phyloP scores from a whole-genome alignment of 208 protist genomes.

The Crithidia brevicula region DNA sequence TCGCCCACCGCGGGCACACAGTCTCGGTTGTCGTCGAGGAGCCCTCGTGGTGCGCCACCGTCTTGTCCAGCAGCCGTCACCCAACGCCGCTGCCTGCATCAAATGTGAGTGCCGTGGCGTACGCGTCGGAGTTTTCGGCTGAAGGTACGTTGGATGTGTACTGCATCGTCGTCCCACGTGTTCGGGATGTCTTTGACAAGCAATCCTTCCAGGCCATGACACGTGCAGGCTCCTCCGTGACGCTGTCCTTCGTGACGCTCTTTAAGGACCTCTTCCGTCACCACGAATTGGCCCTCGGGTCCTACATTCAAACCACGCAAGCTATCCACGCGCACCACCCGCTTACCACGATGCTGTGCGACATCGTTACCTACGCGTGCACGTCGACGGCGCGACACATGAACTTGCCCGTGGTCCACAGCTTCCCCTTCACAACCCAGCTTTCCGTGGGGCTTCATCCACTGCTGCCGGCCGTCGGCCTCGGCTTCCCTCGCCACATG shows the following conservation, averaged over 20 bases:
- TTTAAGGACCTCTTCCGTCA: constrained; percentile 39
- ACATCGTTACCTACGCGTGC: constrained; percentile 48
- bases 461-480: constrained; percentile 45
- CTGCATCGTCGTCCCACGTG: constrained; percentile 35
- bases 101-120: not conserved
- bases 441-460: constrained; percentile 41
- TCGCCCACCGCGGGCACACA: constrained; percentile 51
- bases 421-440: constrained; percentile 47
- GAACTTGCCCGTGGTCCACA: constrained; percentile 38
- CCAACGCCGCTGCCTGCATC: not conserved
- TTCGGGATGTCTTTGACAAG: constrained; percentile 24
- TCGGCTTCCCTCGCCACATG: constrained; percentile 43
- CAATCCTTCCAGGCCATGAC: constrained; percentile 24
- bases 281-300: constrained; percentile 38
- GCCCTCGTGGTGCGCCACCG: constrained; percentile 40
- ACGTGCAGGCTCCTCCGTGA: constrained; percentile 13
- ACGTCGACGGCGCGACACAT: constrained; percentile 33
- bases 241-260: constrained; percentile 12
- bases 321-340: constrained; percentile 34
- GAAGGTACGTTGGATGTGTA: constrained; percentile 24
- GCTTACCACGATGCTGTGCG: constrained; percentile 52
- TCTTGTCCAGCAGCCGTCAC: constrained; percentile 17
- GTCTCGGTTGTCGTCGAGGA: constrained; percentile 57
- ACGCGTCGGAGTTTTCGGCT: not conserved
- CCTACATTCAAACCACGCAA: constrained; percentile 31